Evolutionary conservation across 1,284 basidiomycete genomes (phyloP).

Genomic region (Ceratobasidium sp.): DNA sequence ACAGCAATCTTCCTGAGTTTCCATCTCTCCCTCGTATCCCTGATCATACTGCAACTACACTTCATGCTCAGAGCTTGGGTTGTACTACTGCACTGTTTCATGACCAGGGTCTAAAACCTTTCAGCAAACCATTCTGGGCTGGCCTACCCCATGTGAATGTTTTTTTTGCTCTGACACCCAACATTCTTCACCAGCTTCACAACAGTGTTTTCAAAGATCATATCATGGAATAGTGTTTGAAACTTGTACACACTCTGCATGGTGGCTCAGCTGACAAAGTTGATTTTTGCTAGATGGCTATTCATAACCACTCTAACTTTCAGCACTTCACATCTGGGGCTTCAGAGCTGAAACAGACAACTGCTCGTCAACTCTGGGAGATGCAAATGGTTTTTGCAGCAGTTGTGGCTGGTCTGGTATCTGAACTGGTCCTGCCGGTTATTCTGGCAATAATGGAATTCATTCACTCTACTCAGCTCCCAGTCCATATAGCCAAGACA

Average conservation of each 20-base stretch:
- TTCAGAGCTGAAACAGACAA: constrained; percentile 4
- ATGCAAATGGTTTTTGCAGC: constrained; percentile 49
- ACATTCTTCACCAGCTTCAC: constrained; percentile 56
- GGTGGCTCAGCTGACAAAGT: constrained; percentile 15
- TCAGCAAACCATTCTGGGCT: constrained; percentile 53
- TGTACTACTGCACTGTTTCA: neutral
- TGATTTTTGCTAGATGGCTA: constrained; percentile 32
- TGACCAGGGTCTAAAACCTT: constrained; percentile 22
- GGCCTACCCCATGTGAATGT: constrained; percentile 53
- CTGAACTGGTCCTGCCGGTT: constrained; percentile 45
- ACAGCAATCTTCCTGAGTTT: constrained; percentile 13
- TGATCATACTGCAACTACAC: neutral
- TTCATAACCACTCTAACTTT: constrained; percentile 32
- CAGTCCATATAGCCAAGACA: constrained; percentile 60
- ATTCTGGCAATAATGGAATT: constrained; percentile 57
- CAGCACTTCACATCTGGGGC: constrained; percentile 14
- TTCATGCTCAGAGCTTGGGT: neutral
- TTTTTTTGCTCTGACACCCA: constrained; percentile 52
- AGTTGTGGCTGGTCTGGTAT: constrained; percentile 50
- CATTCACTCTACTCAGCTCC: constrained; percentile 51
- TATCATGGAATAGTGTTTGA: constrained; percentile 34
- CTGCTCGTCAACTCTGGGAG: constrained; percentile 42
- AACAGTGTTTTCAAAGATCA: constrained; percentile 56
- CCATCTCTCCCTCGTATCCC: constrained; percentile 3
- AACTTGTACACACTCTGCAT: neutral